Evolutionary conservation across 441 rosid species (phyloP), one percentile per base, ranked within the genome.

Genomic region (Populus hybrid): DNA sequence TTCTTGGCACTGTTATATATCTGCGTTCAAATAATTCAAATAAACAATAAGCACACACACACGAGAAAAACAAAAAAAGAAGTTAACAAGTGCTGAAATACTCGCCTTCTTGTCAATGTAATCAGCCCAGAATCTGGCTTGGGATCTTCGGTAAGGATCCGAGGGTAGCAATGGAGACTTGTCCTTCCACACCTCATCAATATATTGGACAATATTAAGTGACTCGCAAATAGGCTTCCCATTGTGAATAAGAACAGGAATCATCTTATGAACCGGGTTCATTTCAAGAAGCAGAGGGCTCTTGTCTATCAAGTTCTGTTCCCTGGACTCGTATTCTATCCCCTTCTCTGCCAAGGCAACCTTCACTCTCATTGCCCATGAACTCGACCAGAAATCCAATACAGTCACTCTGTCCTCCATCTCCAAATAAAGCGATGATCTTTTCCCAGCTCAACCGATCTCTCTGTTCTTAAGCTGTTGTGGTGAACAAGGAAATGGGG

Each of bases 261-360:
- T 64, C 57, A 14, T 38, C 70, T 74, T 74, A 30, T 35, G 50
- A 42, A 64, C 69, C 7, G 77, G 77, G 70, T 74, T 74, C 77
- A 64, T 64, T 36, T 24, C 35, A 18, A 78, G 75, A 21, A 78
- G 80, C 24, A 78, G 80, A 34, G 61, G 11, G 80, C 77, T 74
- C 34, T 74, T 74, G 57, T 74, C 66, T 1, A 10, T 24, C 77
- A 74, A 24, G 28, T 40, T 69, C 28, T 74, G 57, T 23, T 74
- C 77, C 20, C 12, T 65, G 63, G 61, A 72, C 69, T 78, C 81
- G 10, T 67, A 78, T 1, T 67, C 42, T 1, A 78, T 14, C 21
- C 77, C 81, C 75, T 78, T 78, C 36, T 73, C 77, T 26, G 77
- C 71, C 53, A 78, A 57, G 23, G 81, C 81, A 5, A 73, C 59